phyloP scores from a whole-genome alignment of 768 basidiomycete species.

The Tricholoma sp. region DNA sequence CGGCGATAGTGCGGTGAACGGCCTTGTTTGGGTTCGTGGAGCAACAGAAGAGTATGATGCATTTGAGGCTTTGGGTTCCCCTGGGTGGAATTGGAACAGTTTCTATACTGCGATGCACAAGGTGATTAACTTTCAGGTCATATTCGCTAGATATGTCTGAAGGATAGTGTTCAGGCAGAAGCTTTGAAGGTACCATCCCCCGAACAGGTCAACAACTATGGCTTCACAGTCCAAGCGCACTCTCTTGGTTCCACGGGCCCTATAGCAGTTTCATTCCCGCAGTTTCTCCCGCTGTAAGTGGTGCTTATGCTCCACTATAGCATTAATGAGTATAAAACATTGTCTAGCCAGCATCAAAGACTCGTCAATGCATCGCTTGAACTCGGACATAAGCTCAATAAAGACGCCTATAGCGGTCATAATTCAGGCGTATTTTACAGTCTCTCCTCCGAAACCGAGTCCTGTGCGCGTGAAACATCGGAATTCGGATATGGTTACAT shows the following conservation, averaged over 20 bases:
- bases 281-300: conserved; percentile 23
- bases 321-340: background rate
- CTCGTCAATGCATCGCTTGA: conserved; percentile 25
- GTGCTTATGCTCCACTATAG: too few species aligned
- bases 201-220: conserved; percentile 15
- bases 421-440: conserved; percentile 24
- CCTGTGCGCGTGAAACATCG: conserved; percentile 20
- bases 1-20: conserved; percentile 31
- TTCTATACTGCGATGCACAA: conserved; percentile 30
- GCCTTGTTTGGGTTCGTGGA: conserved; percentile 29
- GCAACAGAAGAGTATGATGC: conserved; percentile 26
- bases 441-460: conserved; percentile 19
- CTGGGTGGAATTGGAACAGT: conserved; percentile 32
- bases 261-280: conserved; percentile 25
- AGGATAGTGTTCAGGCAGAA: conserved; percentile 17
- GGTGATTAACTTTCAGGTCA: background rate
- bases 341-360: conserved; percentile 22
- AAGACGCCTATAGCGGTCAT: conserved; percentile 22
- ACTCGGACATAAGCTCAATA: conserved; percentile 27
- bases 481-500: conserved; percentile 28
- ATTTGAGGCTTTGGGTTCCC: conserved; percentile 19
- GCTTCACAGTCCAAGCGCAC: conserved; percentile 16
- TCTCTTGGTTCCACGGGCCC: conserved; percentile 23
- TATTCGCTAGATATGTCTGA: background rate
- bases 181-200: conserved; percentile 19